Evolutionary conservation across 2,329 filamentous ascomycete genomes (phyloP).

Genomic region (Trichophaea hybrida): DNA sequence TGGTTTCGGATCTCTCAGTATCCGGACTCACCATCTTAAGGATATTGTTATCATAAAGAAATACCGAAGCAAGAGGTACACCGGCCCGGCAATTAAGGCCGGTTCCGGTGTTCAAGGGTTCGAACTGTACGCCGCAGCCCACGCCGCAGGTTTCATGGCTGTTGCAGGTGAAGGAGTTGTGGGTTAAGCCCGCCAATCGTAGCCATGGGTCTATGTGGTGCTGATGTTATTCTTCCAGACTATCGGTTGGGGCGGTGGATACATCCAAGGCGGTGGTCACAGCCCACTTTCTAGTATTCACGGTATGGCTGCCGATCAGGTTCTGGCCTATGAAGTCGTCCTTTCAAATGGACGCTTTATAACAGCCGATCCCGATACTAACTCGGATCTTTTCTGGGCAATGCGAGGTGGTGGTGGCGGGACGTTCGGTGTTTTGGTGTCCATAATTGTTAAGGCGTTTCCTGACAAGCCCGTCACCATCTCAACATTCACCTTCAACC

Average conservation of each 20-base stretch:
- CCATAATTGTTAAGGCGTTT: constrained; percentile 42
- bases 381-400: constrained; percentile 40
- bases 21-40: constrained; percentile 34
- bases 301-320: constrained; percentile 40
- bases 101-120: constrained; percentile 41
- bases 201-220: neutral
- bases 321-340: constrained; percentile 38
- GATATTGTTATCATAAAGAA: constrained; percentile 25
- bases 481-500: constrained; percentile 35
- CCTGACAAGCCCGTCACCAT: constrained; percentile 34
- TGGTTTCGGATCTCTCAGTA: constrained; percentile 33
- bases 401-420: constrained; percentile 3
- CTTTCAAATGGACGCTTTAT: constrained; percentile 36
- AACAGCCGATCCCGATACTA: constrained; percentile 33
- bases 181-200: constrained; percentile 12
- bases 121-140: constrained; percentile 40
- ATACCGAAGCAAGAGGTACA: constrained; percentile 31
- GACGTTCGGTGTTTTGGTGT: constrained; percentile 44
- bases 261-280: constrained; percentile 41
- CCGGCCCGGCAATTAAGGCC: constrained; percentile 41
- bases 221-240: constrained; percentile 25
- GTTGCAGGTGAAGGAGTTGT: constrained; percentile 42
- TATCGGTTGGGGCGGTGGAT: constrained; percentile 40
- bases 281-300: constrained; percentile 39
- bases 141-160: constrained; percentile 36